Conservation (phyloP, 164 flowering plant species). For the Stephania japonica region DNA sequence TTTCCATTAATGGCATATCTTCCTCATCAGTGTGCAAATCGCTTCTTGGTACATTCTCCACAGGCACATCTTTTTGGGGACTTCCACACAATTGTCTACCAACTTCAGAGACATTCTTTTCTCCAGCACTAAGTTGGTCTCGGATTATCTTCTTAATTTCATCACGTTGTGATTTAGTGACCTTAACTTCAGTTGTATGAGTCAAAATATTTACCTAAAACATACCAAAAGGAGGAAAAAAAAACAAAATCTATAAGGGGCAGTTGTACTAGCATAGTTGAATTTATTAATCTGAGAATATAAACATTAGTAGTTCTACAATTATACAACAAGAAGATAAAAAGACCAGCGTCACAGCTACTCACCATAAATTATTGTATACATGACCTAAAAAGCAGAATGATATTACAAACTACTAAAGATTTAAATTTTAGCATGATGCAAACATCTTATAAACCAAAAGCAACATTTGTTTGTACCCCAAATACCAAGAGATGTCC, state of each 20-base stretch:
- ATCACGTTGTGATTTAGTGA: conserved; percentile 30
- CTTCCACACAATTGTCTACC: conserved; percentile 3
- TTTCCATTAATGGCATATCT: conserved; percentile 4
- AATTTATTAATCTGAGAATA: not conserved
- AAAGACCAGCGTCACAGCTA: not conserved
- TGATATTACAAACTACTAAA: not conserved
- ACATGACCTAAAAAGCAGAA: not conserved
- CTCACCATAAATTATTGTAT: not conserved
- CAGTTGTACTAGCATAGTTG: not conserved
- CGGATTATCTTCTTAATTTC: conserved; percentile 25
- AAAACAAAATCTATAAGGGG: not conserved
- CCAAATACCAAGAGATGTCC: not conserved
- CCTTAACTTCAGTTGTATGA: conserved; percentile 48
- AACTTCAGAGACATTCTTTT: conserved; percentile 4
- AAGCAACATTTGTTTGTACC: not conserved
- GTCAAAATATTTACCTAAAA: conserved; percentile 63
- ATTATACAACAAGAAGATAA: not conserved
- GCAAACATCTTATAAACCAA: not conserved
- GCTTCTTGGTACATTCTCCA: conserved; percentile 7
- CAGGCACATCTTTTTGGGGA: conserved; percentile 7
- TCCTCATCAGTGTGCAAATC: conserved; percentile 8
- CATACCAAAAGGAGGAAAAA: not conserved
- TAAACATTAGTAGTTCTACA: not conserved
- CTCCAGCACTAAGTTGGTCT: conserved; percentile 18
- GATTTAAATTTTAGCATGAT: not conserved